phyloP scores from a whole-genome alignment of 2,329 filamentous ascomycete genomes.

The Metarhizium brunneum region DNA sequence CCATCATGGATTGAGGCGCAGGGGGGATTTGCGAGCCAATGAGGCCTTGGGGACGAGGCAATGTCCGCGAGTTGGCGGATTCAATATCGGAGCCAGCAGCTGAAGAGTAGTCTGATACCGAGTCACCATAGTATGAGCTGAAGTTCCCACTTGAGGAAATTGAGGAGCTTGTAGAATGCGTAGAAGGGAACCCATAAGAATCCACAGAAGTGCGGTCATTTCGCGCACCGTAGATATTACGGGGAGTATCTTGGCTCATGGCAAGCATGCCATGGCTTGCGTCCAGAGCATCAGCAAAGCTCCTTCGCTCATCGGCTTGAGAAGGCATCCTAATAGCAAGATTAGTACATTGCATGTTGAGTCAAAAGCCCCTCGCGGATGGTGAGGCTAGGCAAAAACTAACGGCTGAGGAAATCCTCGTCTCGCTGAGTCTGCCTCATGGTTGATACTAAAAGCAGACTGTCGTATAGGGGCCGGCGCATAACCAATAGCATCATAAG shows the following conservation, averaged over 20 bases:
- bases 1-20: conserved; percentile 95
- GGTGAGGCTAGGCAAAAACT: conserved; percentile 31
- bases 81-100: conserved; percentile 82
- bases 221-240: conserved; percentile 74
- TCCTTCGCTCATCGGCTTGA: conserved; percentile 48
- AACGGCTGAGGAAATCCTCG: conserved; percentile 73
- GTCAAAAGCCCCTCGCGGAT: not conserved
- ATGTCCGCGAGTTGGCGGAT: conserved; percentile 67
- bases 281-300: conserved; percentile 83
- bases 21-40: conserved; percentile 59
- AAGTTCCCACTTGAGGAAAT: conserved; percentile 80
- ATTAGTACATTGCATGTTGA: not conserved
- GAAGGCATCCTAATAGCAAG: conserved; percentile 30
- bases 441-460: conserved; percentile 42
- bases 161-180: conserved; percentile 79
- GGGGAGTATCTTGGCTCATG: conserved; percentile 88
- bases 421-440: conserved; percentile 47
- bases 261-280: conserved; percentile 91
- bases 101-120: conserved; percentile 79
- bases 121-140: conserved; percentile 75
- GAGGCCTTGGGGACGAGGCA: conserved; percentile 64
- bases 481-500: conserved; percentile 72
- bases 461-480: conserved; percentile 54
- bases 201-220: conserved; percentile 65
- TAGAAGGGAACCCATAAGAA: conserved; percentile 83